Evolutionary conservation across 1,284 basidiomycete genomes (phyloP).

Genomic region (Apiotrichum sp.): DNA sequence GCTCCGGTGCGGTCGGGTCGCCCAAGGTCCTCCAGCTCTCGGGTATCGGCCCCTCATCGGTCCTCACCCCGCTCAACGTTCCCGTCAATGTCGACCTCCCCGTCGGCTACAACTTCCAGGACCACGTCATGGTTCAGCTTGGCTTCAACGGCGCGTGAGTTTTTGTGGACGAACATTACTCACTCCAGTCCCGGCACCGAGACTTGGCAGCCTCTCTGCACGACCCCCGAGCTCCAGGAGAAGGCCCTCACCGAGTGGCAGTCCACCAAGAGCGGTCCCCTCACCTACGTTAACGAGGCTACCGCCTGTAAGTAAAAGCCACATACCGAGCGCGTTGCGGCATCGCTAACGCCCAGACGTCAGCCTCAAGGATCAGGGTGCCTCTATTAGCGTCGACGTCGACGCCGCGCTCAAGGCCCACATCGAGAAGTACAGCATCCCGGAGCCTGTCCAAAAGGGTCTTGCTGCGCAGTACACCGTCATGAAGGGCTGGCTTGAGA

Average conservation of each 20-base stretch:
- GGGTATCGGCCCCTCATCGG: constrained; percentile 10
- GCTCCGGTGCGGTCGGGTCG: constrained; percentile 6
- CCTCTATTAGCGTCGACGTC: constrained; percentile 62
- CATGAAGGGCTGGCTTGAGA: constrained; percentile 31
- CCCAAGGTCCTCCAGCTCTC: constrained; percentile 19
- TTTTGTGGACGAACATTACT: constrained; percentile 12
- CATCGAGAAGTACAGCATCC: constrained; percentile 33
- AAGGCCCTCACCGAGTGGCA: constrained; percentile 29
- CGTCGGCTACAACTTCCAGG: constrained; percentile 30
- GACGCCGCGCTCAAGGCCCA: constrained; percentile 63
- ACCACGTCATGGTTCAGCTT: constrained; percentile 31
- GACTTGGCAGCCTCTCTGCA: constrained; percentile 40
- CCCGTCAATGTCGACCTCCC: constrained; percentile 15
- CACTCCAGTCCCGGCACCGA: constrained; percentile 2
- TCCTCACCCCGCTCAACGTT: constrained; percentile 16
- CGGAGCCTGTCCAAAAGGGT: constrained; percentile 36
- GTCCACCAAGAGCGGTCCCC: constrained; percentile 30
- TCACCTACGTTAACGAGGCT: constrained; percentile 47
- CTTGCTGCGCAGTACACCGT: constrained; percentile 35
- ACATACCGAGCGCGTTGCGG: too few species aligned
- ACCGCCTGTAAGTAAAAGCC: constrained; percentile 34
- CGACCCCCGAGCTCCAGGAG: constrained; percentile 23
- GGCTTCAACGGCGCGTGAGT: constrained; percentile 27
- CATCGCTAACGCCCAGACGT: constrained; percentile 15
- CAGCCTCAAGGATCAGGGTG: constrained; percentile 47